Conservation (phyloP, 345 rosid species). For the Populus euphratica region DNA sequence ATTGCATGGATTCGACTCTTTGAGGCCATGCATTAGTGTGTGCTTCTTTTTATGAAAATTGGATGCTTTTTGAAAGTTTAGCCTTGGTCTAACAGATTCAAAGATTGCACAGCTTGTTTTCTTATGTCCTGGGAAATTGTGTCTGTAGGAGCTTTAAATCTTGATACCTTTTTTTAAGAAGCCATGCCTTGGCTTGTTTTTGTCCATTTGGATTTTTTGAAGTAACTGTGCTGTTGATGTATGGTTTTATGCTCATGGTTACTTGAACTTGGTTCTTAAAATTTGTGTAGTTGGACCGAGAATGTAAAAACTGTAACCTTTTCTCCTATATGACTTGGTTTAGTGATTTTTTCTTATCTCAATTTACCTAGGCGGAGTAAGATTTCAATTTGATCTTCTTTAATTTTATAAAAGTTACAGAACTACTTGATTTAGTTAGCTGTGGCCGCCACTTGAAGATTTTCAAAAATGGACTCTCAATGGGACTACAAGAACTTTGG, state of each 20-base stretch:
- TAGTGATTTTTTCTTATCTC: slow-evolving; percentile 18
- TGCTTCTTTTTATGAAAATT: not conserved
- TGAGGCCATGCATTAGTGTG: not conserved
- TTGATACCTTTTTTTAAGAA: not conserved
- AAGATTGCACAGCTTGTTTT: not conserved
- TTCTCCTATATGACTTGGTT: slow-evolving; percentile 8
- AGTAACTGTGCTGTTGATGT: not conserved
- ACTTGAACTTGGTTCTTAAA: not conserved
- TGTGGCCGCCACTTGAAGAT: slow-evolving; percentile 14
- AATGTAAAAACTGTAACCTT: slow-evolving; percentile 3
- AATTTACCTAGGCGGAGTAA: slow-evolving; percentile 10
- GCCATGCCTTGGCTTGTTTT: not conserved
- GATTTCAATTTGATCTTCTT: slow-evolving; percentile 15
- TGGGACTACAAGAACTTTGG: slow-evolving; percentile 20
- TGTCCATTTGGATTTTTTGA: not conserved
- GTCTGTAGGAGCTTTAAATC: not conserved
- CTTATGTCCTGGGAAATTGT: not conserved
- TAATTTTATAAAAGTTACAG: slow-evolving; percentile 12
- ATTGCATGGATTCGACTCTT: slow-evolving; percentile 6
- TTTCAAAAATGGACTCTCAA: slow-evolving; percentile 49
- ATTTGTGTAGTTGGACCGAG: not conserved
- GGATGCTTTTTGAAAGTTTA: slow-evolving; percentile 10
- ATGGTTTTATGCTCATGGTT: slow-evolving; percentile 2
- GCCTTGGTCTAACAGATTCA: not conserved
- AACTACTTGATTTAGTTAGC: slow-evolving; percentile 12